These are phyloP conservation scores for Mitragyna speciosa DNA, from an alignment of 257 asterid species.

Conservation along the genomic window DNA sequence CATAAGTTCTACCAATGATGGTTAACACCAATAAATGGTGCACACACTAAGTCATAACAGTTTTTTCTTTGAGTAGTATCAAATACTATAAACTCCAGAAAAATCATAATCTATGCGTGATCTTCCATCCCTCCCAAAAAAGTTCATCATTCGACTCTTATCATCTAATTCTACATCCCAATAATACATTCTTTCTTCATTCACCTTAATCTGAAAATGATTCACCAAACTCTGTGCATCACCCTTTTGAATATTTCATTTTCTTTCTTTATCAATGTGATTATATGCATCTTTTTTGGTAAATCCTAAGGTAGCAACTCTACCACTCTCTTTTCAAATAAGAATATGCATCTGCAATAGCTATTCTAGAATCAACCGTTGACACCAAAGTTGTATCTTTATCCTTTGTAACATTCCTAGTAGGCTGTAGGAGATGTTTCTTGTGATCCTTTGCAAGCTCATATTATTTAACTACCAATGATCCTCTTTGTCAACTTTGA, in stretches of 20 bases:
- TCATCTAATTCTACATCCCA: not conserved
- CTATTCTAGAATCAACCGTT: not conserved
- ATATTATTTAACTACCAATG: not conserved
- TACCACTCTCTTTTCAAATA: not conserved
- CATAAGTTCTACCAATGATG: not conserved
- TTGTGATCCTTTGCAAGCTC: not conserved
- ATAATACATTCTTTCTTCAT: not conserved
- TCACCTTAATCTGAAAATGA: not conserved
- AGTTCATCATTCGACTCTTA: not conserved
- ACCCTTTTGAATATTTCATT: constrained; percentile 10
- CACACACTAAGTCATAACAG: not conserved
- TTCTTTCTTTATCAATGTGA: not conserved
- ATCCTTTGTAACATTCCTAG: not conserved
- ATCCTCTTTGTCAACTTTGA: not conserved
- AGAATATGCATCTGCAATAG: not conserved
- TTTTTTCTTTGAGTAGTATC: not conserved
- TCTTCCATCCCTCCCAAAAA: not conserved
- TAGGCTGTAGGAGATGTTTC: not conserved
- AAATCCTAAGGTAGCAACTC: not conserved
- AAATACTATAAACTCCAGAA: not conserved
- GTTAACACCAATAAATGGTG: not conserved
- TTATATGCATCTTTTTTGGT: not conserved
- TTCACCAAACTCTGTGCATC: not conserved
- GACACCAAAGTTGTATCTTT: not conserved
- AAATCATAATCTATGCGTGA: not conserved